These are phyloP conservation scores for Yarrowia sp. DNA, from an alignment of 805 yeast species.

Conservation along the genomic window DNA sequence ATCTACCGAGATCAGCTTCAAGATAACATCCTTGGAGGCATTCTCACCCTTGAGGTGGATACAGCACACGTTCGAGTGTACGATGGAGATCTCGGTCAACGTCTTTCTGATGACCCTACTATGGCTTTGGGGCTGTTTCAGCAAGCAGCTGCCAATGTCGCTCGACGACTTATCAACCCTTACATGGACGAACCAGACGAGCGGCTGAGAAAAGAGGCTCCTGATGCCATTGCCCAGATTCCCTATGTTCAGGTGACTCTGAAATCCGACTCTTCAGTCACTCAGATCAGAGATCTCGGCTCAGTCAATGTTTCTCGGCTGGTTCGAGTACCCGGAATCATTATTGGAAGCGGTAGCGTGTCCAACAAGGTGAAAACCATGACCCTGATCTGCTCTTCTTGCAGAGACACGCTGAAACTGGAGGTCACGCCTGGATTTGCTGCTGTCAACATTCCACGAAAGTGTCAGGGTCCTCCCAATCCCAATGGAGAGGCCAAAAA, in stretches of 20 bases:
- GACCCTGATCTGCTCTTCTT: conserved; percentile 80
- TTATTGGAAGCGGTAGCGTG: conserved; percentile 86
- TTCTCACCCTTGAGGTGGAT: conserved; percentile 69
- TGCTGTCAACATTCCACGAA: conserved; percentile 61
- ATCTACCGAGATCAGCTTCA: conserved; percentile 84
- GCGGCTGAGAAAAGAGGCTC: conserved; percentile 30
- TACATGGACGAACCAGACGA: conserved; percentile 21
- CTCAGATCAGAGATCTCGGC: conserved; percentile 76
- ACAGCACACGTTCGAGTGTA: conserved; percentile 82
- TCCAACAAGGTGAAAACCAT: conserved; percentile 82
- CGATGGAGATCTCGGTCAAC: conserved; percentile 85
- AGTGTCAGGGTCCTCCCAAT: conserved; percentile 57
- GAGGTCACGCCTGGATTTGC: conserved; percentile 68
- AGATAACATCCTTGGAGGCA: conserved; percentile 76
- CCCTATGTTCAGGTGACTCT: conserved; percentile 84
- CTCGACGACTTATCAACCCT: conserved; percentile 54
- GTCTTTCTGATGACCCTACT: conserved; percentile 78
- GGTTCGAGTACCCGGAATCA: conserved; percentile 87
- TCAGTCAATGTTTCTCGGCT: conserved; percentile 86
- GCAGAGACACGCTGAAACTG: conserved; percentile 74
- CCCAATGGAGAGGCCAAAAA: conserved; percentile 48
- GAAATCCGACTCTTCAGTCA: conserved; percentile 65
- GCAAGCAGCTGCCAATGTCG: conserved; percentile 57
- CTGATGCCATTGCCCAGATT: conserved; percentile 50
- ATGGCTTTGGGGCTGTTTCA: conserved; percentile 87